Conservation (phyloP, 805 yeast genomes). For the Candida ovalis region DNA sequence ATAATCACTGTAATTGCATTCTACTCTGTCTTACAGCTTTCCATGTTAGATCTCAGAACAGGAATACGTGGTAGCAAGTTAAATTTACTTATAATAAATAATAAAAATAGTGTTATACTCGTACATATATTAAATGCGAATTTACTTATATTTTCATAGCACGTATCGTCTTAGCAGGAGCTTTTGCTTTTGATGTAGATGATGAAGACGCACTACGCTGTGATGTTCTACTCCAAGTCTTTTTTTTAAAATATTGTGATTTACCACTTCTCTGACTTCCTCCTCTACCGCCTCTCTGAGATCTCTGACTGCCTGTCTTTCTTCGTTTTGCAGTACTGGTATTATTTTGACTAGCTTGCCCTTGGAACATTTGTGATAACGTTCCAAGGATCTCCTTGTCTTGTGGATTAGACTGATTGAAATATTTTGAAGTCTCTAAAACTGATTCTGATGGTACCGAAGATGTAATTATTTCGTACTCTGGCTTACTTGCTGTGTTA, state of each 20-base stretch:
- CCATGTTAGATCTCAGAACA: no score
- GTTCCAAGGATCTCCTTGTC: slow-evolving; percentile 14
- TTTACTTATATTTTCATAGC: slow-evolving; percentile 15
- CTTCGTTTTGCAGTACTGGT: slow-evolving; percentile 1
- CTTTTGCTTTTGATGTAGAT: background rate
- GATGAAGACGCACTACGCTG: background rate
- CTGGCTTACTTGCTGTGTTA: background rate
- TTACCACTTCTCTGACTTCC: slow-evolving; percentile 14
- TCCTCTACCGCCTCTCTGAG: slow-evolving; percentile 3
- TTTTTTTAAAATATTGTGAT: slow-evolving; percentile 1
- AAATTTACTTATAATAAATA: no score
- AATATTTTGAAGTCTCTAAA: slow-evolving; percentile 10
- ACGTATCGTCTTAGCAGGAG: slow-evolving; percentile 9
- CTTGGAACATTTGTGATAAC: slow-evolving; percentile 13
- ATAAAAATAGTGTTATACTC: no score
- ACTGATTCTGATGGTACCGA: slow-evolving; percentile 13
- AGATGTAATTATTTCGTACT: slow-evolving; percentile 17
- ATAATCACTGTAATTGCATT: no score
- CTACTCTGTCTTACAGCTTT: no score
- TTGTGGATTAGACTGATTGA: background rate
- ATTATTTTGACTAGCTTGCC: slow-evolving; percentile 1
- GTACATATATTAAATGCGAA: background rate
- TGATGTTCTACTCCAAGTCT: background rate
- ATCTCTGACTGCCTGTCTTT: slow-evolving; percentile 1
- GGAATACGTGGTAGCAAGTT: no score